These are phyloP conservation scores for Boletus rex-veris DNA, from an alignment of 768 basidiomycete species.

Conservation along the genomic window DNA sequence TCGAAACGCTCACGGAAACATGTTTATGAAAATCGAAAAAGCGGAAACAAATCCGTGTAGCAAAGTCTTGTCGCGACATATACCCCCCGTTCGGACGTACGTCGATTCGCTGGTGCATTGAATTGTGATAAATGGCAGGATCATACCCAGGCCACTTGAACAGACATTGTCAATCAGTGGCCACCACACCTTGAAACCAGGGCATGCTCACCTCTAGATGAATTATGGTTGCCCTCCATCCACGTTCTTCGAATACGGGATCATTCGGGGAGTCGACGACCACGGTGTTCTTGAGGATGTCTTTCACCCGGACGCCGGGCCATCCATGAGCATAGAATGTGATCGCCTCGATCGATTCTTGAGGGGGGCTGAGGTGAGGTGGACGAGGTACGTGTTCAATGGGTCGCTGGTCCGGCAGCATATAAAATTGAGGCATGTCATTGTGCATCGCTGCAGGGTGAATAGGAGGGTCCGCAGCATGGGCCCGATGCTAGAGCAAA, in stretches of 20 bases:
- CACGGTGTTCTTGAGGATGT: background rate
- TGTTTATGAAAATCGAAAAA: background rate
- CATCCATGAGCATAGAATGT: background rate
- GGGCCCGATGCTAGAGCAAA: too few relatives aligned
- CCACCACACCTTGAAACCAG: background rate
- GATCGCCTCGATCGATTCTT: background rate
- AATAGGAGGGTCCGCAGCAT: too few relatives aligned
- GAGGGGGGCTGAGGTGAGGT: background rate
- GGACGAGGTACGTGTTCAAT: background rate
- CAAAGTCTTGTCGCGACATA: background rate
- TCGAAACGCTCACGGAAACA: background rate
- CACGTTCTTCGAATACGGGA: background rate
- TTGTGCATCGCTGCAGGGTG: too few relatives aligned
- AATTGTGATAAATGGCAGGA: fast-evolving
- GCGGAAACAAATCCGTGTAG: background rate
- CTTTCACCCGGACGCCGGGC: background rate
- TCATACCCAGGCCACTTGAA: background rate
- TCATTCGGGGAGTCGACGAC: background rate
- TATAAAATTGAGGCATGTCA: background rate
- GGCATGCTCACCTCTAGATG: background rate
- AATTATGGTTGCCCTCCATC: background rate
- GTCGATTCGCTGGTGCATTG: background rate
- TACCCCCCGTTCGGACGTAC: background rate
- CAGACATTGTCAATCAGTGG: background rate
- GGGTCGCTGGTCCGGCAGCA: background rate